These are phyloP conservation scores for Pichia sp. DNA, from an alignment of 1,139 yeast species.

Conservation along the genomic window DNA sequence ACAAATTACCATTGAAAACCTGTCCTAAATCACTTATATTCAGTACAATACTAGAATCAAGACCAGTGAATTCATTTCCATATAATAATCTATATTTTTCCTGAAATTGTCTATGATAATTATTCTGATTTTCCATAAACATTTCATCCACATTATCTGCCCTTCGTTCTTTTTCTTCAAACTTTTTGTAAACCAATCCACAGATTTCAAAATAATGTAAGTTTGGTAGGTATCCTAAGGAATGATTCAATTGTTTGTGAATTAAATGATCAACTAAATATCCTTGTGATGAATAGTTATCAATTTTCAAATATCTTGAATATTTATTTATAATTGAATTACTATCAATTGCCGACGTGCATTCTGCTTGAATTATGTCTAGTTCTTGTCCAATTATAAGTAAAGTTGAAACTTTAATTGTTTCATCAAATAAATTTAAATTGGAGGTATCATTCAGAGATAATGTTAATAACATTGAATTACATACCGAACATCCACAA, in stretches of 20 bases:
- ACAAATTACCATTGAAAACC: slow-evolving; percentile 18
- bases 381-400: slow-evolving; percentile 28
- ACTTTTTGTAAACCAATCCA: slow-evolving; percentile 24
- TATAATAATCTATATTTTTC: slow-evolving; percentile 19
- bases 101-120: no score
- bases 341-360: slow-evolving; percentile 2
- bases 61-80: slow-evolving; percentile 20
- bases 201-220: slow-evolving; percentile 26
- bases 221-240: slow-evolving; percentile 16
- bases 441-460: slow-evolving; percentile 3
- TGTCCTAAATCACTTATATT: slow-evolving; percentile 25
- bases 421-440: slow-evolving; percentile 19
- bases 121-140: no score
- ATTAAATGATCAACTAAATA: slow-evolving; percentile 27
- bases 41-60: slow-evolving; percentile 17
- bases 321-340: slow-evolving; percentile 8
- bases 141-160: no score
- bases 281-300: slow-evolving; percentile 15
- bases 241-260: slow-evolving; percentile 20
- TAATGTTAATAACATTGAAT: slow-evolving; percentile 13
- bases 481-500: slow-evolving; percentile 22
- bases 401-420: slow-evolving; percentile 27
- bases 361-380: slow-evolving; percentile 17
- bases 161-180: no score
- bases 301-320: slow-evolving; percentile 8